Base-by-base conservation (phyloP, 1,284 basidiomycete genomes). In the Chalciporus piperatoides region DNA sequence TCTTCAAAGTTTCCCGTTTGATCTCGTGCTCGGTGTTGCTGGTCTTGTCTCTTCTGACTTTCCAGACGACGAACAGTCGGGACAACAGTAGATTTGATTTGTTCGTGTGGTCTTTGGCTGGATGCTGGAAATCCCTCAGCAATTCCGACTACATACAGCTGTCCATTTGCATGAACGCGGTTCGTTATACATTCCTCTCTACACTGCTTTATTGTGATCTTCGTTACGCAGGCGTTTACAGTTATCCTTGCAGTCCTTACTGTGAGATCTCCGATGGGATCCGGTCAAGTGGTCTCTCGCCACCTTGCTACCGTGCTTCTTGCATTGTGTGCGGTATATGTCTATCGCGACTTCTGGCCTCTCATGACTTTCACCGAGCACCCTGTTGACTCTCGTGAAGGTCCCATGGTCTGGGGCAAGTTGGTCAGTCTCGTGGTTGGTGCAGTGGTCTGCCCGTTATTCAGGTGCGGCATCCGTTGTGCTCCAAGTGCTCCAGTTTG, bases 281-380 rank as follows among this genome's bases (percentile, higher is more conserved):
- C 12, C 30, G 12, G 30, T 14, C 30, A 14, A 32, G 14, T 14
- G 2, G 30, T 14, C 30, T 32, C 30, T 4, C 30, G 30, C 9
- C 11, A 14, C 30, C 30, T 32, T 32, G 12, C 12, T 14, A 6
- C 12, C 14, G 30, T 32, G 21, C 43, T 58, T 46, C 50, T 59
- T 33, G 45, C 52, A 32, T 57, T 71, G 44, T 57, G 71, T 48
- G 50, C 62, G 42, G 61, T 74, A 12, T 83, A 75, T 60, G 63
- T 68, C 19, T 80, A 80, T 58, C 74, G 80, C 28, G 79, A 83
- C 59, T 47, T 82, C 33, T 80, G 70, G 68, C 81, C 81, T 1
- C 58, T 80, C 9, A 61, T 73, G 14, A 82, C 79, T 0, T 78
- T 62, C 49, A 58, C 48, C 5, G 32, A 53, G 15, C 40, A 35